phyloP scores from a whole-genome alignment of 371 early-diverging fungal species.

The Mucor mucedo region DNA sequence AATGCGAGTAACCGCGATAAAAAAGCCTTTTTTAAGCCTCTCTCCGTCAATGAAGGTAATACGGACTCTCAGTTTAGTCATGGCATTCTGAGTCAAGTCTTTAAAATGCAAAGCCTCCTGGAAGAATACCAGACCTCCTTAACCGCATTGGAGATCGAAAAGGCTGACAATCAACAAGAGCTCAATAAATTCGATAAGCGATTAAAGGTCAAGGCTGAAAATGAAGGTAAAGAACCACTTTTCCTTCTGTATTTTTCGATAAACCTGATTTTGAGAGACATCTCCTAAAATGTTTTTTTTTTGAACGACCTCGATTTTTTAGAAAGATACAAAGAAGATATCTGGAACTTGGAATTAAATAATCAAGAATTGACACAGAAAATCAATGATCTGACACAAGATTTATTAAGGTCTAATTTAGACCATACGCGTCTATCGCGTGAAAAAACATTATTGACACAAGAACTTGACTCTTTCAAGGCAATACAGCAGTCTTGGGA shows the following conservation, averaged over 20 bases:
- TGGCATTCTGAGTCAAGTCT: constrained; percentile 3
- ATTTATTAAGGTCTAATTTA: background rate
- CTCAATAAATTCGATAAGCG: constrained; percentile 5
- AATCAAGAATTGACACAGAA: constrained; percentile 27
- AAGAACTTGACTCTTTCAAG: constrained; percentile 19
- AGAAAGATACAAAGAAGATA: constrained; percentile 30
- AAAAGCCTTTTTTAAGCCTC: background rate
- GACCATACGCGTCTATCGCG: background rate
- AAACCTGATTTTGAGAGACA: background rate
- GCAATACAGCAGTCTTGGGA: constrained; percentile 2
- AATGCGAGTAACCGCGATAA: background rate
- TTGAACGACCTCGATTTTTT: background rate
- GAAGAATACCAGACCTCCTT: constrained; percentile 14
- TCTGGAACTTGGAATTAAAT: constrained; percentile 26
- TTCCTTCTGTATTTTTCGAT: background rate
- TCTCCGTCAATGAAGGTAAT: background rate
- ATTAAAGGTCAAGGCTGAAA: constrained; percentile 5
- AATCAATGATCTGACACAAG: constrained; percentile 2
- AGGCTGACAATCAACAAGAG: constrained; percentile 26
- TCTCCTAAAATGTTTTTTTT: background rate
- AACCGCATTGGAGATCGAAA: constrained; percentile 18
- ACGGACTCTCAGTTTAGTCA: background rate
- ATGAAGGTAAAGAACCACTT: background rate
- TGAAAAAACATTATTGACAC: background rate
- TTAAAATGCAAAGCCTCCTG: constrained; percentile 17